These are phyloP conservation scores for Mallotus nudiflorus DNA, from an alignment of 345 rosid species.

Conservation along the genomic window DNA sequence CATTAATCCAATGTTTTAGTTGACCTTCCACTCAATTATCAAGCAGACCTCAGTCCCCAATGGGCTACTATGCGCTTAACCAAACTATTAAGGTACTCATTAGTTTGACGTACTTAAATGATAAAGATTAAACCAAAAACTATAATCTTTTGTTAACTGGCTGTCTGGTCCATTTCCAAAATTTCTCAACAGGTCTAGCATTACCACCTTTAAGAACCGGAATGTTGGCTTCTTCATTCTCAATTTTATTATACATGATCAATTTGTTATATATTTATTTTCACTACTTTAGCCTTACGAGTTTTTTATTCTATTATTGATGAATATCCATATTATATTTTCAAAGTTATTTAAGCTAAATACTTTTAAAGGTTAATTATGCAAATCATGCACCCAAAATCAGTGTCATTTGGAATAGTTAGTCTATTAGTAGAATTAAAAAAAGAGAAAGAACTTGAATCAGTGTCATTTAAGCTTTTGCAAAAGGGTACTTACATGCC, in stretches of 20 bases:
- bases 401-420: neutral
- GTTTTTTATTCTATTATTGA: no score
- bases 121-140: neutral
- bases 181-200: conserved; percentile 58
- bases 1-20: neutral
- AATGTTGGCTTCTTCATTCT: conserved; percentile 34
- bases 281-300: no score
- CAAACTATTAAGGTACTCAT: conserved; percentile 44
- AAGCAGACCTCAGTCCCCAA: conserved; percentile 75
- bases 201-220: conserved; percentile 66
- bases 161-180: conserved; percentile 81
- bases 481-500: neutral
- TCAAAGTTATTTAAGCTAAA: neutral
- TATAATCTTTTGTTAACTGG: conserved; percentile 5
- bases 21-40: neutral
- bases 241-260: neutral
- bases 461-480: neutral
- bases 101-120: neutral
- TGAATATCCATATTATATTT: no score
- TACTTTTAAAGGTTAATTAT: neutral
- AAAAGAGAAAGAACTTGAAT: conserved; percentile 1
- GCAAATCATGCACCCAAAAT: neutral
- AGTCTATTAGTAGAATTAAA: neutral
- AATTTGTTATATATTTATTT: no score
- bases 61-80: conserved; percentile 73